phyloP scores from a whole-genome alignment of 805 yeast species.

The Metschnikowia peoriensis region DNA sequence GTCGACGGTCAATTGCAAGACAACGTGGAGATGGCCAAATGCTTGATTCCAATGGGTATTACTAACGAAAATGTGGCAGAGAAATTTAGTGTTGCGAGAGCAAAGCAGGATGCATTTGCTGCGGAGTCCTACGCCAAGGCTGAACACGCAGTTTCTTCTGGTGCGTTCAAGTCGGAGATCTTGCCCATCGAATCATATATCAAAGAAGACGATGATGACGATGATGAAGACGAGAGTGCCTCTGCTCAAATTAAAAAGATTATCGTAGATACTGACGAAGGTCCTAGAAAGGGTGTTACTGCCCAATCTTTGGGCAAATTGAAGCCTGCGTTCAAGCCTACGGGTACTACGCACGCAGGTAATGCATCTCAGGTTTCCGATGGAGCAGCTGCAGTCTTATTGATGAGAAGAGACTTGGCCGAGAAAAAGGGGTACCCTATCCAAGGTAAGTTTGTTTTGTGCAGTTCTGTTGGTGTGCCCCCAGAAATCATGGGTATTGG shows the following conservation, averaged over 20 bases:
- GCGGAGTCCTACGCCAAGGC: slow-evolving; percentile 87
- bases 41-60: slow-evolving; percentile 94
- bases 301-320: slow-evolving; percentile 70
- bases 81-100: slow-evolving; percentile 61
- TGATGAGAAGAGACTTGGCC: slow-evolving; percentile 85
- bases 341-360: slow-evolving; percentile 92
- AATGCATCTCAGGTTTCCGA: slow-evolving; percentile 95
- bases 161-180: slow-evolving; percentile 85
- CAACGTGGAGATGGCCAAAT: slow-evolving; percentile 49
- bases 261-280: slow-evolving; percentile 72
- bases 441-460: slow-evolving; percentile 75
- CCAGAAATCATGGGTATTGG: slow-evolving; percentile 98
- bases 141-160: slow-evolving; percentile 63
- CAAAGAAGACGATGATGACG: slow-evolving; percentile 53
- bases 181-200: slow-evolving; percentile 69
- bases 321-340: slow-evolving; percentile 81
- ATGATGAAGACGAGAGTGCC: slow-evolving; percentile 47
- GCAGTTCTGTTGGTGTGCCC: slow-evolving; percentile 87
- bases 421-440: slow-evolving; percentile 68
- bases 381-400: slow-evolving; percentile 89
- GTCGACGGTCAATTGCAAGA: slow-evolving; percentile 35
- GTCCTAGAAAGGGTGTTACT: slow-evolving; percentile 86
- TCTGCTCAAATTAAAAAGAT: slow-evolving; percentile 37
- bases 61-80: slow-evolving; percentile 89
- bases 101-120: slow-evolving; percentile 83